Evolutionary conservation across 805 yeast species (phyloP).

Genomic region (Alloascoidea hylecoeti): DNA sequence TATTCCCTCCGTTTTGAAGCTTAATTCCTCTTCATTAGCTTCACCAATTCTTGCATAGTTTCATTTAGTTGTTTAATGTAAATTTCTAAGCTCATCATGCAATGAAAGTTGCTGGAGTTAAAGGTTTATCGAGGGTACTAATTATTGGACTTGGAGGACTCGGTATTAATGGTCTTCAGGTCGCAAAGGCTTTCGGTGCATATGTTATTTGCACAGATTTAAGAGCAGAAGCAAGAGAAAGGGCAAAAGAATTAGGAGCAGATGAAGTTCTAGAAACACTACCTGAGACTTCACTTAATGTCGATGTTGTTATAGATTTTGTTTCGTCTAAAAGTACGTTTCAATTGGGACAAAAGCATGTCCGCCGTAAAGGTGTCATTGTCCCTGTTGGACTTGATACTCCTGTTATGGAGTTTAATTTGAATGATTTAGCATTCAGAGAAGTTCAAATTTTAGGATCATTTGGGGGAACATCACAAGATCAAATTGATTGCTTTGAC

Average conservation of each 20-base stretch:
- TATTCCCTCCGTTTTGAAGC: too few relatives aligned
- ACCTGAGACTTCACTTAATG: constrained; percentile 17
- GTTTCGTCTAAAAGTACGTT: constrained; percentile 12
- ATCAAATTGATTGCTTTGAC: constrained; percentile 26
- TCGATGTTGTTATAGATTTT: constrained; percentile 20
- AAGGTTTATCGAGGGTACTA: constrained; percentile 13
- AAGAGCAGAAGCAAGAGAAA: constrained; percentile 14
- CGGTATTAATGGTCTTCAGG: constrained; percentile 19
- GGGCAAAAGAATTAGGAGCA: constrained; percentile 25
- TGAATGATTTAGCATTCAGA: constrained; percentile 23
- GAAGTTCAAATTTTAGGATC: constrained; percentile 25
- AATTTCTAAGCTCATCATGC: constrained; percentile 21
- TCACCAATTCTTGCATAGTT: too few relatives aligned
- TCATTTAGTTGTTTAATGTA: too few relatives aligned
- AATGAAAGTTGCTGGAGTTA: constrained; percentile 14
- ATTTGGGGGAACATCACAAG: constrained; percentile 29
- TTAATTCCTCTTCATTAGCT: too few relatives aligned
- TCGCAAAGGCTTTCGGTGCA: constrained; percentile 12
- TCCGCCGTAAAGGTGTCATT: constrained; percentile 22
- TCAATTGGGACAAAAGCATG: constrained; percentile 16
- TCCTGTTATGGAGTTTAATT: constrained; percentile 17
- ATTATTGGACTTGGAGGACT: constrained; percentile 20
- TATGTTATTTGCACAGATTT: constrained; percentile 11
- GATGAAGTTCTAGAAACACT: constrained; percentile 22
- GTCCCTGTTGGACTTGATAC: constrained; percentile 29